phyloP scores from a whole-genome alignment of 345 rosid genomes.

The Ceriops zippeliana region DNA sequence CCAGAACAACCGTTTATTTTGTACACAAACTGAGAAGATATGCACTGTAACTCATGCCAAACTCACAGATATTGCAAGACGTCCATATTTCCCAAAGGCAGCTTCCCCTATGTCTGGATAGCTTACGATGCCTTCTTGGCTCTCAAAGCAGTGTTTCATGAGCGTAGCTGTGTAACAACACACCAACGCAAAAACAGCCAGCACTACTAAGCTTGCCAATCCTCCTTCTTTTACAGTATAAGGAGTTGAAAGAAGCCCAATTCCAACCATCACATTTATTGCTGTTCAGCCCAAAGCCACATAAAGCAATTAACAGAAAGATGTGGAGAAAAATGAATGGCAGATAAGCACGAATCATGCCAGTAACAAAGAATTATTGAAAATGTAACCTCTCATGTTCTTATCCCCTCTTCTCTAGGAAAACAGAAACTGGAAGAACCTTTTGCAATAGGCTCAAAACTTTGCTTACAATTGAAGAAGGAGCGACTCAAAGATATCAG shows the following conservation, averaged over 20 bases:
- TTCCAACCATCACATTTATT: constrained; percentile 85
- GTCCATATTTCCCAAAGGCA: constrained; percentile 89
- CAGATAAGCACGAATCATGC: too few species aligned
- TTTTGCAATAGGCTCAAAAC: too few species aligned
- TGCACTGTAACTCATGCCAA: not conserved
- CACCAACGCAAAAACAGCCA: constrained; percentile 47
- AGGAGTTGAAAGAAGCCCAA: constrained; percentile 89
- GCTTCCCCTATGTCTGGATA: constrained; percentile 97
- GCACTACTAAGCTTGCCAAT: constrained; percentile 68
- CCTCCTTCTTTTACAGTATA: constrained; percentile 70
- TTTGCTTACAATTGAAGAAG: too few species aligned
- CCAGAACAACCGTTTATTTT: not conserved
- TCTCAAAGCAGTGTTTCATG: constrained; percentile 79
- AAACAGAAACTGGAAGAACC: not conserved
- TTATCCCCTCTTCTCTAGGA: not conserved
- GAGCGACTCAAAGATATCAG: not conserved
- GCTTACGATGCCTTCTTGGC: constrained; percentile 57
- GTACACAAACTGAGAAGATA: not conserved
- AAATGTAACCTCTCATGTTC: too few species aligned
- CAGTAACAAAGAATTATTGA: too few species aligned
- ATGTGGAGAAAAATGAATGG: too few species aligned
- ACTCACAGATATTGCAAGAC: constrained; percentile 73
- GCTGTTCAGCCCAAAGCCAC: constrained; percentile 36
- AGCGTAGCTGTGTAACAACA: constrained; percentile 88
- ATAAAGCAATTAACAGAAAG: not conserved